A percentile compares a stretch with the other conserved stretches of the same genome.
phyloP scores from a whole-genome alignment of 2,329 filamentous ascomycete genomes.

The Alternaria brassicae region DNA sequence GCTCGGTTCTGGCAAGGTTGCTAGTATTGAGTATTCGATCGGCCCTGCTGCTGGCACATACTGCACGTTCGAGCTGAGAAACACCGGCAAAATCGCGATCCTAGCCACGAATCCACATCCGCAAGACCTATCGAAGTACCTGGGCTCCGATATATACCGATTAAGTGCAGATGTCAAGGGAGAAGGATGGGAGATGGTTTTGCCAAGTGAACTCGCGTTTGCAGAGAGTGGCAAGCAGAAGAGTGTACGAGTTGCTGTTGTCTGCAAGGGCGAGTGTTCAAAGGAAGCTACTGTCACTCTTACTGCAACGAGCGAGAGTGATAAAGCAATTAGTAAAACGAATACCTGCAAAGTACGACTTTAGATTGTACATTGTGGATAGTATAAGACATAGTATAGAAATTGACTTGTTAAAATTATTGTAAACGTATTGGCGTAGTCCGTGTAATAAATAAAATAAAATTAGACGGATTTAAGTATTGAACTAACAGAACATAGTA shows the following conservation, averaged over 20 bases:
- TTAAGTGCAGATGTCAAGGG: slow-evolving; percentile 55
- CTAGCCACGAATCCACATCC: slow-evolving; percentile 32
- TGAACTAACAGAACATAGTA: too few relatives aligned
- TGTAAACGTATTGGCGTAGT: too few relatives aligned
- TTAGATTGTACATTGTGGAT: neutral
- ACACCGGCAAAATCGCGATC: slow-evolving; percentile 49
- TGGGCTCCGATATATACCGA: slow-evolving; percentile 58
- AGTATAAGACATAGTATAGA: too few relatives aligned
- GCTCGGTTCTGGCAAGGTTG: slow-evolving; percentile 37
- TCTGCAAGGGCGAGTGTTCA: slow-evolving; percentile 32
- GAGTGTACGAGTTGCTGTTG: slow-evolving; percentile 54
- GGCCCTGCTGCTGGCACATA: slow-evolving; percentile 48
- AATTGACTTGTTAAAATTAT: too few relatives aligned
- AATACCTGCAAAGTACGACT: slow-evolving; percentile 3
- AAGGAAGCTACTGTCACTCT: slow-evolving; percentile 53
- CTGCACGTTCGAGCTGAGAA: slow-evolving; percentile 59
- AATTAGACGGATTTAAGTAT: too few relatives aligned
- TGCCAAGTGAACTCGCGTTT: slow-evolving; percentile 51
- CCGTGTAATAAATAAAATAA: too few relatives aligned
- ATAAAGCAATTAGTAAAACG: neutral
- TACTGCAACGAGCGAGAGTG: slow-evolving; percentile 56
- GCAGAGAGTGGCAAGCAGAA: slow-evolving; percentile 53
- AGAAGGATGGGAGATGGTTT: slow-evolving; percentile 56
- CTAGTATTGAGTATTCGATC: slow-evolving; percentile 17
- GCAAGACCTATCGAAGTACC: slow-evolving; percentile 51